Conservation (phyloP, 208 protist species). For the Herpetomonas samuelpessoai region DNA sequence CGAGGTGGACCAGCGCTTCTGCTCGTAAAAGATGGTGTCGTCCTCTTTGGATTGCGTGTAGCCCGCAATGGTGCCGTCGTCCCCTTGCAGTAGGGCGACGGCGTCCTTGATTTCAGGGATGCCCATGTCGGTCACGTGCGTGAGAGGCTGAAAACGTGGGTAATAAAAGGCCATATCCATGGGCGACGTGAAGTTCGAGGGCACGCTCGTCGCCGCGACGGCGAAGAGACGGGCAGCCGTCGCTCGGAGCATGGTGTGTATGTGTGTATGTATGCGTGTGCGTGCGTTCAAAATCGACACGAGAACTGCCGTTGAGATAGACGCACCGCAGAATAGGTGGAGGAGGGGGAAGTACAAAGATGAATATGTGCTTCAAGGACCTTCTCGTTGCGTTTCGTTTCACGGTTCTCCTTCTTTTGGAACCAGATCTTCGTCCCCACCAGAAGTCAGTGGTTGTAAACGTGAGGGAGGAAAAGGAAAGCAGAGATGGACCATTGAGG, state of each 20-base stretch:
- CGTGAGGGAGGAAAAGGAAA: no score
- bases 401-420: no score
- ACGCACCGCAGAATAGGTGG: no score
- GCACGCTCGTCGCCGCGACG: constrained; percentile 50
- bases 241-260: constrained; percentile 36
- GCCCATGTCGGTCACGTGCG: constrained; percentile 49
- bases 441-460: no score
- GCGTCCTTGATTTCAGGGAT: constrained; percentile 79
- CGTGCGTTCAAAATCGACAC: constrained; percentile 3
- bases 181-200: constrained; percentile 50
- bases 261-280: background rate
- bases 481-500: no score
- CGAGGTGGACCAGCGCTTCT: constrained; percentile 30
- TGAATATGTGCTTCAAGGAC: no score
- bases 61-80: constrained; percentile 7
- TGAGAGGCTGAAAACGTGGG: constrained; percentile 69
- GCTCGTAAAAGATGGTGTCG: constrained; percentile 7
- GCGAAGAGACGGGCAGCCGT: constrained; percentile 21
- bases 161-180: constrained; percentile 86
- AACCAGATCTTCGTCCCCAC: no score
- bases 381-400: no score
- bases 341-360: no score
- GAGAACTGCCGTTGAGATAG: constrained; percentile 5
- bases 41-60: constrained; percentile 1
- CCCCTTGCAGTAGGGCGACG: constrained; percentile 42